A percentile compares a stretch with the other conserved stretches of the same genome.
phyloP scores from a whole-genome alignment of 2,329 filamentous ascomycete species.

The Bipolaris zeicola region DNA sequence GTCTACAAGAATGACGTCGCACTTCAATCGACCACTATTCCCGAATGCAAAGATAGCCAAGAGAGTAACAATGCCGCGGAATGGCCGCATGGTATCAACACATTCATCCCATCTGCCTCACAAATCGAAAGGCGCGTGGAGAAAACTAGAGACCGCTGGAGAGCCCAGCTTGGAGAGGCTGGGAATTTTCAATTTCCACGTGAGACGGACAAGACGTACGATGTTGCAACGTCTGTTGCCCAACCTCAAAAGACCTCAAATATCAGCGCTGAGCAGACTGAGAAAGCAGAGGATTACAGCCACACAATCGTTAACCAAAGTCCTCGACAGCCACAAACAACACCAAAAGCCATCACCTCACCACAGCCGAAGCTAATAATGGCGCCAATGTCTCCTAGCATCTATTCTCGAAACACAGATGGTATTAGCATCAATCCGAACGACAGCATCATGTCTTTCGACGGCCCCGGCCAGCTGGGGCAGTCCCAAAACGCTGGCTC shows the following conservation, averaged over 20 bases:
- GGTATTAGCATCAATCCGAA: conserved; percentile 45
- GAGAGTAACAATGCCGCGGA: not conserved
- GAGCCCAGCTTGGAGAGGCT: conserved; percentile 46
- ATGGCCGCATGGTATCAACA: not conserved
- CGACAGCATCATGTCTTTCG: conserved; percentile 42
- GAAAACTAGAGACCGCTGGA: conserved; percentile 51
- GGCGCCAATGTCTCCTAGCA: conserved; percentile 52
- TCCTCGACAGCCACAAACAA: not conserved
- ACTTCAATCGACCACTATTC: conserved; percentile 10
- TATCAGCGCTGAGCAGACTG: not conserved
- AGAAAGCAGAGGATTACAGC: not conserved
- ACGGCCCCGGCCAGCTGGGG: conserved; percentile 10
- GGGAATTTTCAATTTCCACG: conserved; percentile 35
- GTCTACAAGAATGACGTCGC: conserved; percentile 14
- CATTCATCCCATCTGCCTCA: conserved; percentile 43
- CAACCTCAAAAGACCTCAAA: not conserved
- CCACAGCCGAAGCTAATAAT: conserved; percentile 16
- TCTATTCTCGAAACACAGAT: conserved; percentile 54
- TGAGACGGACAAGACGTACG: conserved; percentile 33
- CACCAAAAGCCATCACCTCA: conserved; percentile 12
- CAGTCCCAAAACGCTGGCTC: conserved; percentile 35
- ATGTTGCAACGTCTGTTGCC: conserved; percentile 15
- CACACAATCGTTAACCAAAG: not conserved
- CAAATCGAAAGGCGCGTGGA: conserved; percentile 49
- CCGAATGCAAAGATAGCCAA: conserved; percentile 5